Evolutionary conservation across 2,329 filamentous ascomycete species (phyloP).

Genomic region (Microcyclospora tardicrescens): DNA sequence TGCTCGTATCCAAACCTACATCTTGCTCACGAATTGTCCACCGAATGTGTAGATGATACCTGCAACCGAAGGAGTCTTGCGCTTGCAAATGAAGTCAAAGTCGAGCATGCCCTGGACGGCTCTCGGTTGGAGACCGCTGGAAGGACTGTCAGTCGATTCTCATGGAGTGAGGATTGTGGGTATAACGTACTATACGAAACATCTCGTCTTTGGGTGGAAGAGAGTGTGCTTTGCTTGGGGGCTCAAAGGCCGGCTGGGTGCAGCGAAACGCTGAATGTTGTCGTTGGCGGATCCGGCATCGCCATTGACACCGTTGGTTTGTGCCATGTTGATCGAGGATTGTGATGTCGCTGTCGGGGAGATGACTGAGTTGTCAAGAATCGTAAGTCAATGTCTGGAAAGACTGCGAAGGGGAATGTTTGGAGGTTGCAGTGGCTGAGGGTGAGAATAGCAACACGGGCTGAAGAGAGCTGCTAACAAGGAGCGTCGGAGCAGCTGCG

Average conservation of each 20-base stretch:
- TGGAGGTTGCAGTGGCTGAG: neutral
- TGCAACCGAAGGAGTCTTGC: slow-evolving; percentile 85
- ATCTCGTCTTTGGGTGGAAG: slow-evolving; percentile 99
- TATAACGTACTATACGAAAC: slow-evolving; percentile 76
- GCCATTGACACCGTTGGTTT: slow-evolving; percentile 6
- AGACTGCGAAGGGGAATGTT: neutral
- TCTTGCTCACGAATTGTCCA: slow-evolving; percentile 99
- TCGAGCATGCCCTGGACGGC: slow-evolving; percentile 59
- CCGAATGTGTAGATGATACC: slow-evolving; percentile 99
- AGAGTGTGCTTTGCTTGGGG: slow-evolving; percentile 78
- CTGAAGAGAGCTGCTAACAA: too few species aligned
- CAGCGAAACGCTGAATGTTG: slow-evolving; percentile 93
- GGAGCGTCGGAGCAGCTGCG: too few species aligned
- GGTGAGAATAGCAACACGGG: neutral
- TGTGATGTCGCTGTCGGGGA: too few species aligned
- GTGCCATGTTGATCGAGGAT: slow-evolving; percentile 1
- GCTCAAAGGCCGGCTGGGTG: slow-evolving; percentile 83
- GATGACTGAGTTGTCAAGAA: slow-evolving; percentile 30
- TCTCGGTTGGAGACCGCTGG: slow-evolving; percentile 81
- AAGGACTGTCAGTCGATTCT: slow-evolving; percentile 16
- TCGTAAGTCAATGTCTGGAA: slow-evolving; percentile 1
- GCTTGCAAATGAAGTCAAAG: slow-evolving; percentile 99
- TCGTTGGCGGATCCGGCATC: slow-evolving; percentile 64
- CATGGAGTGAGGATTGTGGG: neutral
- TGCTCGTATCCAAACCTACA: slow-evolving; percentile 39